phyloP scores from a whole-genome alignment of 129 eudicot genomes.

The Flaveria linearis region DNA sequence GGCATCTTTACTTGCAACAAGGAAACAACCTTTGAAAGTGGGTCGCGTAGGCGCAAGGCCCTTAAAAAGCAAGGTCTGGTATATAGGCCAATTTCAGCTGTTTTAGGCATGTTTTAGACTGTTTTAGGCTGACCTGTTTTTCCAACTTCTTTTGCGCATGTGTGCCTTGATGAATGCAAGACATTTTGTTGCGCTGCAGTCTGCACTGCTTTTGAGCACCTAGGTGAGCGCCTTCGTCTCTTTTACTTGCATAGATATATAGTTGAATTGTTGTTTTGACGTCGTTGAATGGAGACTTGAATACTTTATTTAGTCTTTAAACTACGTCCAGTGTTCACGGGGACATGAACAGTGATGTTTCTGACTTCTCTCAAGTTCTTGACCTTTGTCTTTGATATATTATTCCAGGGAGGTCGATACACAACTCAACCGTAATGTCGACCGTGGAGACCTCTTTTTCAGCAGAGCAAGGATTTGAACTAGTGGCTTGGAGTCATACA shows the following conservation, averaged over 20 bases:
- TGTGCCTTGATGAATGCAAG: too few relatives aligned
- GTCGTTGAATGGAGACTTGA: neutral
- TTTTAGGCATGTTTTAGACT: too few relatives aligned
- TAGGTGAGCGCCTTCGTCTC: neutral
- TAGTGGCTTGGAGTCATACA: neutral
- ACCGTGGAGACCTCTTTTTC: neutral
- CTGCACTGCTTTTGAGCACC: too few relatives aligned
- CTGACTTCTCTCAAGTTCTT: too few relatives aligned
- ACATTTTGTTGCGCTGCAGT: too few relatives aligned
- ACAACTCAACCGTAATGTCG: too few relatives aligned
- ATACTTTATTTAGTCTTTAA: neutral
- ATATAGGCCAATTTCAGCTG: too few relatives aligned
- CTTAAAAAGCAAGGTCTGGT: neutral
- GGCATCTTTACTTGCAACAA: neutral
- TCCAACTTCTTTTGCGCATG: too few relatives aligned
- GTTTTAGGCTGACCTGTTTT: too few relatives aligned
- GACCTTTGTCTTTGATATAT: neutral
- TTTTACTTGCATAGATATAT: too few relatives aligned
- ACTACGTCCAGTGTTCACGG: neutral
- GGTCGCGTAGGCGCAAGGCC: neutral
- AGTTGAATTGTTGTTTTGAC: neutral
- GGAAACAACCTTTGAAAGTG: neutral
- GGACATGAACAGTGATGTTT: neutral
- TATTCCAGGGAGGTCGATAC: neutral
- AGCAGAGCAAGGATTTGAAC: neutral